Evolutionary conservation across 2,329 filamentous ascomycete species (phyloP).

Genomic region (Pseudopithomyces maydicus): DNA sequence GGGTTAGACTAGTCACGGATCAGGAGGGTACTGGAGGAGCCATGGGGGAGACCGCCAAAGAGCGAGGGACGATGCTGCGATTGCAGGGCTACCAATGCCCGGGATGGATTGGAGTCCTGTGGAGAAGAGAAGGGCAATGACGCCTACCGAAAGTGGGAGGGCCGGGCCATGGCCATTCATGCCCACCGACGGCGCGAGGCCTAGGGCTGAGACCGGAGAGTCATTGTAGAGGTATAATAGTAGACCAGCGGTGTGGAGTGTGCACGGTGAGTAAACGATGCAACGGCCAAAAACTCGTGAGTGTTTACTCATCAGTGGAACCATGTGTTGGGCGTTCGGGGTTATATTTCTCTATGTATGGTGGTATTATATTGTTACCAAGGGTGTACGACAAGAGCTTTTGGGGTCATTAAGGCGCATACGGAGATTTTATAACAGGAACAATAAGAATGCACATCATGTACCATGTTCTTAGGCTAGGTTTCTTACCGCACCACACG

Average conservation of each 20-base stretch:
- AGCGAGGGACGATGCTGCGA: conserved; percentile 40
- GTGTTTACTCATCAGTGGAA: too few species aligned
- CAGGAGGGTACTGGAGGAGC: conserved; percentile 23
- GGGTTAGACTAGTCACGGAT: conserved; percentile 43
- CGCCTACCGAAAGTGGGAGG: conserved; percentile 41
- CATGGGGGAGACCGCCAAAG: conserved; percentile 23
- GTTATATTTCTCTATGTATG: background rate
- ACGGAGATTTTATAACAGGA: background rate
- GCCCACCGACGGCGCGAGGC: conserved; percentile 29
- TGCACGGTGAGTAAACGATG: too few species aligned
- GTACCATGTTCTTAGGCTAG: too few species aligned
- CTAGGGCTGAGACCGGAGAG: conserved; percentile 45
- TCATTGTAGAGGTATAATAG: conserved; percentile 19
- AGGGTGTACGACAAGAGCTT: background rate
- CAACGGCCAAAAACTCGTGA: too few species aligned
- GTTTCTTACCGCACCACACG: too few species aligned
- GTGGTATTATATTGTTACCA: background rate
- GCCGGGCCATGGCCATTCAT: conserved; percentile 28
- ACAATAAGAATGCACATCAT: too few species aligned
- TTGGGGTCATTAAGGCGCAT: background rate
- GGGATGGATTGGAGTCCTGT: conserved; percentile 47
- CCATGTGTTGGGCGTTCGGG: background rate
- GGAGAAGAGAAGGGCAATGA: conserved; percentile 45
- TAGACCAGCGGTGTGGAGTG: background rate
- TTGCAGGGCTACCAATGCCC: conserved; percentile 35